phyloP scores from a whole-genome alignment of 2,329 filamentous ascomycete species.

The Aspergillus vadensis region DNA sequence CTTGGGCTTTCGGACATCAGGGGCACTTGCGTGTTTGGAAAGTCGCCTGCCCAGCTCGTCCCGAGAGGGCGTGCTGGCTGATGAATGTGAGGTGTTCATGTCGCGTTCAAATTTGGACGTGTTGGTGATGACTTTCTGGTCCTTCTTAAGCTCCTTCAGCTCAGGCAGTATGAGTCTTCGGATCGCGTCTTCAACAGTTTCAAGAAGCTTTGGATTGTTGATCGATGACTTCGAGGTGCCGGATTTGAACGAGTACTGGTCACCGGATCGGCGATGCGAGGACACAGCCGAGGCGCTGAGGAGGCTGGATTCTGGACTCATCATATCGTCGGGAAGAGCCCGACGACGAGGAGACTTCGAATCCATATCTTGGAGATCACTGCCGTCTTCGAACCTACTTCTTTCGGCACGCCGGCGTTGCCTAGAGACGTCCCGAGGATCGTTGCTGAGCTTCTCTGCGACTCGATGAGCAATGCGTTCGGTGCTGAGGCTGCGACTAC shows the following conservation, averaged over 20 bases:
- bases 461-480: conserved; percentile 69
- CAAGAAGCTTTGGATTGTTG: conserved; percentile 87
- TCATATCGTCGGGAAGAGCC: conserved; percentile 55
- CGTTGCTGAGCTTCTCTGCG: conserved; percentile 64
- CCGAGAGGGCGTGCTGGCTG: conserved; percentile 57
- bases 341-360: conserved; percentile 50
- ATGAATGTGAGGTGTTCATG: conserved; percentile 62
- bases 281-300: conserved; percentile 59
- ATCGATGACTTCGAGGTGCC: conserved; percentile 70
- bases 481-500: conserved; percentile 66
- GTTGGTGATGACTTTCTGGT: conserved; percentile 76
- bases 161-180: conserved; percentile 87
- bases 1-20: conserved; percentile 63
- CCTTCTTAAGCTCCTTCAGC: conserved; percentile 85
- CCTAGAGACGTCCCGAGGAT: conserved; percentile 49
- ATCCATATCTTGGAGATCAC: conserved; percentile 48
- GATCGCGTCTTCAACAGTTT: conserved; percentile 92
- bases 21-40: conserved; percentile 63
- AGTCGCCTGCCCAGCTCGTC: conserved; percentile 58
- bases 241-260: conserved; percentile 61
- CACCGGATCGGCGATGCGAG: conserved; percentile 56
- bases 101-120: conserved; percentile 68
- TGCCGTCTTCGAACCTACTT: conserved; percentile 50
- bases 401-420: conserved; percentile 46
- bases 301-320: conserved; percentile 63